Base-by-base conservation (phyloP, 352 stramenopile genomes). In the Phytophthora aleatoria region DNA sequence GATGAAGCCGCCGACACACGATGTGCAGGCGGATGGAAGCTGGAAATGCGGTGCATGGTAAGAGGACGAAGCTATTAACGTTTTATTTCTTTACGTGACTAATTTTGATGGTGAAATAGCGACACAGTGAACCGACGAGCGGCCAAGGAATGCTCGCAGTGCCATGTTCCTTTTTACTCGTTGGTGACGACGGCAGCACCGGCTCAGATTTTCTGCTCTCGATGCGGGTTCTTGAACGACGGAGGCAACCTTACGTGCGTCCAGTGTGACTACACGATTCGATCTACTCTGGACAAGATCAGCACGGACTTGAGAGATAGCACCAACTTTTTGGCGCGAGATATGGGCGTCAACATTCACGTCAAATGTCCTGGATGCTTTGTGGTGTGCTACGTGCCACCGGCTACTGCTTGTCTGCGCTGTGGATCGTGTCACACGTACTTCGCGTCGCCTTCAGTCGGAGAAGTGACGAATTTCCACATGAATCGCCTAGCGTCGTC, bases 341-440 rank as follows among this genome's bases (percentile, higher is more conserved):
- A 95, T 63, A 91, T 95, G 73, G 86, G 86, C 31, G 69, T 95
- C 20, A 91, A 93, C 65, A 90, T 95, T 61, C 78, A 90, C 66
- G 84, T 95, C 67, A 85, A 89, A 67, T 95, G 86, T 69, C 86
- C 86, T 24, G 86, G 86, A 30, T 95, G 86, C 55, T 61, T 85
- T 30, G 68, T 84, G 12, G 71, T 91, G 53, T 95, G 86, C 76
- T 83, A 76, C 38, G 83, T 95, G 41, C 84, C 86, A 3, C 85
- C 85, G 5, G 83, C 86, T 9, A 92, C 86, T 1, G 84, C 86
- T 20, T 89, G 86, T 69, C 69, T 95, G 57, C 84, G 86, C 10
- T 95, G 86, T 63, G 86, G 83, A 30, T 73, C 81, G 2, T 95
- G 86, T 56, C 82, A 93, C 54, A 91, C 82, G 30, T 95, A 92